Percentiles rank a stretch among this genome's conserved stretches.
Conservation (phyloP, 495 filamentous ascomycete genomes). For the Penicillium samsonianum region DNA sequence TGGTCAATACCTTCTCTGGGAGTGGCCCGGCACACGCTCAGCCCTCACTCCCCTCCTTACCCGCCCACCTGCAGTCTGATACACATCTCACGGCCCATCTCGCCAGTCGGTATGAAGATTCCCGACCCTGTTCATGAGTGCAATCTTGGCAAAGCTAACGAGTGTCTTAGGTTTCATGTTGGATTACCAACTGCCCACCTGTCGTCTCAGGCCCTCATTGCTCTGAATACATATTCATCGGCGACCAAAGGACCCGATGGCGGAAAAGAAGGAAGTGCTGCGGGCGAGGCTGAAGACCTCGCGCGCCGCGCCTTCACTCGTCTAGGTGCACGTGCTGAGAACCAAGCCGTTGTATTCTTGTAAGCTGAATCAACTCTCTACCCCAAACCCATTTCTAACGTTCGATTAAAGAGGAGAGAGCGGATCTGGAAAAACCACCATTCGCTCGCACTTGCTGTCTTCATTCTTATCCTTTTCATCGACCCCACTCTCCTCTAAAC, state of each 20-base stretch:
- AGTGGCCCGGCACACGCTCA: slow-evolving; percentile 71
- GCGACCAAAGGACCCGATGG: slow-evolving; percentile 89
- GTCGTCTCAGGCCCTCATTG: slow-evolving; percentile 86
- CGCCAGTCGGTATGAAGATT: slow-evolving; percentile 67
- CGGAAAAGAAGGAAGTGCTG: slow-evolving; percentile 78
- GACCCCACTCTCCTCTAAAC: slow-evolving; percentile 87
- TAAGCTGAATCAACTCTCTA: slow-evolving; percentile 51
- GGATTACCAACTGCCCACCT: slow-evolving; percentile 81
- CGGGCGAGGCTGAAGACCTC: slow-evolving; percentile 85
- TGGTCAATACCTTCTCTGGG: slow-evolving; percentile 40
- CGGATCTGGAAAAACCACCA: slow-evolving; percentile 91
- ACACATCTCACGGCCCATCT: slow-evolving; percentile 94
- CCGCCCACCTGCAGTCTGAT: slow-evolving; percentile 91
- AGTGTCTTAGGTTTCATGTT: slow-evolving; percentile 68
- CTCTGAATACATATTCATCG: slow-evolving; percentile 88
- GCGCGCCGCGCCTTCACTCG: slow-evolving; percentile 81
- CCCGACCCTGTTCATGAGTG: not conserved
- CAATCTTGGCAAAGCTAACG: slow-evolving; percentile 20
- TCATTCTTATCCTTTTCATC: slow-evolving; percentile 83
- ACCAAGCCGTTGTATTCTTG: slow-evolving; percentile 91
- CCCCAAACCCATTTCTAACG: not conserved
- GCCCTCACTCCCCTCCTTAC: slow-evolving; percentile 82
- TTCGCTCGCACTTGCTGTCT: slow-evolving; percentile 84
- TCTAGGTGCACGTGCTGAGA: slow-evolving; percentile 85
- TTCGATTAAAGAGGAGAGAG: slow-evolving; percentile 74